Percentiles rank a stretch among this genome's conserved stretches.
phyloP scores from a whole-genome alignment of 352 stramenopile species.

The Pythium biforme region DNA sequence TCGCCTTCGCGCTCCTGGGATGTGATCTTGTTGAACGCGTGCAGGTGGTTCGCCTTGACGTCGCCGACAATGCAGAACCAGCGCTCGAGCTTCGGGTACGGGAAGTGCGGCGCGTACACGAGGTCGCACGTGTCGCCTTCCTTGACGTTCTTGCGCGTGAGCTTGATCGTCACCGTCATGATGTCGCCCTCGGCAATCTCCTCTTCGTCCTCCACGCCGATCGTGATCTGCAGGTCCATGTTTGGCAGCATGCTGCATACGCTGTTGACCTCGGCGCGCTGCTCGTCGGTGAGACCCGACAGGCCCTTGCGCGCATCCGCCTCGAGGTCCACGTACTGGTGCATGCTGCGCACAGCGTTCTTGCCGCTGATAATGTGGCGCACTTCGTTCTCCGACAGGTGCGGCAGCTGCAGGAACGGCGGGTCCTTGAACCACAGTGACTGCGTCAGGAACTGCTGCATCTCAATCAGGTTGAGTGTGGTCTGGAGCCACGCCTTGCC shows the following conservation, averaged over 20 bases:
- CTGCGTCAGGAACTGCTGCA: slow-evolving; percentile 97
- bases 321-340: slow-evolving; percentile 92
- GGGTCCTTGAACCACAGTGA: slow-evolving; percentile 94
- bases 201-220: slow-evolving; percentile 88
- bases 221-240: slow-evolving; percentile 91
- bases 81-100: slow-evolving; percentile 94
- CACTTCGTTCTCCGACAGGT: slow-evolving; percentile 89
- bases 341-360: slow-evolving; percentile 89
- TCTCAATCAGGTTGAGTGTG: slow-evolving; percentile 95
- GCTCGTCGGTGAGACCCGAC: slow-evolving; percentile 84
- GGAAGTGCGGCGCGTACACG: slow-evolving; percentile 96
- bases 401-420: slow-evolving; percentile 90
- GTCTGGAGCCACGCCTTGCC: slow-evolving; percentile 95
- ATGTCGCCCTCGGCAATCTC: slow-evolving; percentile 99
- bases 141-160: slow-evolving; percentile 96
- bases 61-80: slow-evolving; percentile 98
- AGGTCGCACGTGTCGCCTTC: slow-evolving; percentile 93
- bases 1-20: slow-evolving; percentile 86
- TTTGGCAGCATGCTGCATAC: slow-evolving; percentile 95
- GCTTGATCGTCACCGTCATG: slow-evolving; percentile 96
- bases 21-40: slow-evolving; percentile 96
- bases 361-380: slow-evolving; percentile 92
- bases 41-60: slow-evolving; percentile 92
- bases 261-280: slow-evolving; percentile 93
- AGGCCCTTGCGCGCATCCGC: slow-evolving; percentile 94